Evolutionary conservation across 2,329 filamentous ascomycete genomes (phyloP).

Genomic region (Penicillium freii): DNA sequence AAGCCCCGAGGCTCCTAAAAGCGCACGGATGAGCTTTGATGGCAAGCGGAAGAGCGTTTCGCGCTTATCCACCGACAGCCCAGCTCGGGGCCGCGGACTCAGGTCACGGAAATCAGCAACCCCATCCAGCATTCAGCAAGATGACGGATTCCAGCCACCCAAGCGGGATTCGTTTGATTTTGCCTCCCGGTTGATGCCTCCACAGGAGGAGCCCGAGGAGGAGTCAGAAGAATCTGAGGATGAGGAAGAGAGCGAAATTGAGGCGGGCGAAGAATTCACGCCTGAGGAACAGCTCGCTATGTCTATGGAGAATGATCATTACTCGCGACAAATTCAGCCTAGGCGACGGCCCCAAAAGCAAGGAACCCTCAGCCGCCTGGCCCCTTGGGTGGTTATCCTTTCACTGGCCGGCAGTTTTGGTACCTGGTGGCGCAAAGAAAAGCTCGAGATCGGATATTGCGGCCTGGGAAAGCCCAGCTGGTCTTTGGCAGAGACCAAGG

Average conservation of each 20-base stretch:
- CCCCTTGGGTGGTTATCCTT: constrained; percentile 68
- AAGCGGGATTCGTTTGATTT: constrained; percentile 60
- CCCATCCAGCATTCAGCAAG: constrained; percentile 44
- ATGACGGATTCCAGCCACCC: constrained; percentile 54
- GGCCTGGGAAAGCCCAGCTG: constrained; percentile 70
- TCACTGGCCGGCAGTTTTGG: constrained; percentile 70
- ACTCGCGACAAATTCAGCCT: constrained; percentile 20
- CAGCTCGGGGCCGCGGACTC: constrained; percentile 25
- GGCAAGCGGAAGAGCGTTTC: constrained; percentile 54
- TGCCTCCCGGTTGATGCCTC: constrained; percentile 44
- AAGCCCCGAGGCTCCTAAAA: constrained; percentile 53
- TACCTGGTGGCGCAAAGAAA: constrained; percentile 88
- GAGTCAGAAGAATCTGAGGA: constrained; percentile 42
- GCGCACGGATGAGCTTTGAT: constrained; percentile 28
- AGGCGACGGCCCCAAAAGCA: constrained; percentile 35
- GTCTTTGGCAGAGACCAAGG: constrained; percentile 58
- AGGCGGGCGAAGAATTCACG: constrained; percentile 84
- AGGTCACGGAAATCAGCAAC: constrained; percentile 35
- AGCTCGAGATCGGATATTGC: constrained; percentile 93
- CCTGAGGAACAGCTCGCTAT: constrained; percentile 84
- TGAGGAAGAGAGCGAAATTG: constrained; percentile 59
- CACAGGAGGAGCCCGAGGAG: constrained; percentile 38
- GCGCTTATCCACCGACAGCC: constrained; percentile 39
- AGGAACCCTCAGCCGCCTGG: constrained; percentile 55
- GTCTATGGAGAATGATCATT: constrained; percentile 68